Base-by-base conservation (phyloP, 176 grass and related monocot genomes). In the maize (Zea mays) region DNA sequence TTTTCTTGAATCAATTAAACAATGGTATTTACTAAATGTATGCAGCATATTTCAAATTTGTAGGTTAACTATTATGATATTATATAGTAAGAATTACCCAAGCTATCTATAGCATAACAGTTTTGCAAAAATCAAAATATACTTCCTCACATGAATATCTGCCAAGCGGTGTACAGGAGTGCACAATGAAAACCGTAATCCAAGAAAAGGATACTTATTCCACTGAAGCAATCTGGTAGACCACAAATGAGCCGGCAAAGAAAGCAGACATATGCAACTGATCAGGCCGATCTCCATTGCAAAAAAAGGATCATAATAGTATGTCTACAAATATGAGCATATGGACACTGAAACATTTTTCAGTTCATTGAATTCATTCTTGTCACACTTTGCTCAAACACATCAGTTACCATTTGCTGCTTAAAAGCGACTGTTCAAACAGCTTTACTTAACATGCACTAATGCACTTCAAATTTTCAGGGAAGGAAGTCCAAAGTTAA, bases 301-400 rank as follows among this genome's bases (percentile, higher is more conserved):
- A 20, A 20, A 65, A n/a, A 46, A 54, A 43, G 1, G 36, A 57
- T 10, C 40, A 2, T 4, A 34, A 72, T 21, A 45, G 6, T 35
- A 35, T 1, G 44, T 39, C 5, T 36, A 50, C 2, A 77, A 1
- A n/a, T 21, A 20, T 27, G 19, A 60, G 20, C 8, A 60, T 74
- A 17, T 65, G 16, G 58, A 21, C 27, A 79, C 50, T 35, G 65
- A 52, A 81, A 36, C 20, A 11, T 42, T 62, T 44, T 52, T 79
- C 41, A 7, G 39, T 35, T 66, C n/a, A 51, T 52, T 79, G 34
- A 7, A 39, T 35, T 66, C n/a, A 51, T 77, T 59, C 0, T 78
- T 35, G 4, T 10, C 36, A 52, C n/a, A 56, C 19, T 27, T 67
- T 56, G 61, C 8, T 20, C 55, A 39, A 35, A 35, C 9, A 9